Evolutionary conservation across 1,284 basidiomycete genomes (phyloP).

Genomic region (Wallemia mellicola): DNA sequence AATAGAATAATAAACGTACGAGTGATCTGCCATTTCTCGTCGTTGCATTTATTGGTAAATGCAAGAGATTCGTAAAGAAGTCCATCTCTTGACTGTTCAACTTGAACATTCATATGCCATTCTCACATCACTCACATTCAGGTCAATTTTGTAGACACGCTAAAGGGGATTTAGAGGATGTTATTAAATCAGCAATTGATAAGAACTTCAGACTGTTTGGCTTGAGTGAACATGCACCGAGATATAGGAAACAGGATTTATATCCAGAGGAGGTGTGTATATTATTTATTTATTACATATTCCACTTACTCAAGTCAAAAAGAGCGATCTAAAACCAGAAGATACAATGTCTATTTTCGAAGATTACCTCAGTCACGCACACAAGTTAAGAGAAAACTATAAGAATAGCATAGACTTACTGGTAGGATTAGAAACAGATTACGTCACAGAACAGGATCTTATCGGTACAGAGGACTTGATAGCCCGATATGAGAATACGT

Average conservation of each 20-base stretch:
- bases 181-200: constrained; percentile 43
- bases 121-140: constrained; percentile 81
- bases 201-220: constrained; percentile 59
- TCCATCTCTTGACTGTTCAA: not conserved
- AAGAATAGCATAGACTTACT: constrained; percentile 37
- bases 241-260: constrained; percentile 39
- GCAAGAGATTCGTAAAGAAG: not conserved
- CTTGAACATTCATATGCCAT: constrained; percentile 28
- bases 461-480: constrained; percentile 21
- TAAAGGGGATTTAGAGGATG: constrained; percentile 37
- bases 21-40: not conserved
- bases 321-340: constrained; percentile 24
- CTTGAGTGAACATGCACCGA: constrained; percentile 73
- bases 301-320: constrained; percentile 2
- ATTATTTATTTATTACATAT: not conserved
- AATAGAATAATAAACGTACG: not conserved
- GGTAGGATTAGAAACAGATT: constrained; percentile 80
- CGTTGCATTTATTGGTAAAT: not conserved
- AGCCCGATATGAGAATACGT: constrained; percentile 18
- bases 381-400: constrained; percentile 32
- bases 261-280: constrained; percentile 74
- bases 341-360: constrained; percentile 30
- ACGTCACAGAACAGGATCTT: constrained; percentile 39
- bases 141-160: constrained; percentile 92
- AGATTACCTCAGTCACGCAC: constrained; percentile 40